These are phyloP conservation scores for Colletotrichum ledebouriae DNA, from an alignment of 2,329 filamentous ascomycete genomes.

Conservation along the genomic window DNA sequence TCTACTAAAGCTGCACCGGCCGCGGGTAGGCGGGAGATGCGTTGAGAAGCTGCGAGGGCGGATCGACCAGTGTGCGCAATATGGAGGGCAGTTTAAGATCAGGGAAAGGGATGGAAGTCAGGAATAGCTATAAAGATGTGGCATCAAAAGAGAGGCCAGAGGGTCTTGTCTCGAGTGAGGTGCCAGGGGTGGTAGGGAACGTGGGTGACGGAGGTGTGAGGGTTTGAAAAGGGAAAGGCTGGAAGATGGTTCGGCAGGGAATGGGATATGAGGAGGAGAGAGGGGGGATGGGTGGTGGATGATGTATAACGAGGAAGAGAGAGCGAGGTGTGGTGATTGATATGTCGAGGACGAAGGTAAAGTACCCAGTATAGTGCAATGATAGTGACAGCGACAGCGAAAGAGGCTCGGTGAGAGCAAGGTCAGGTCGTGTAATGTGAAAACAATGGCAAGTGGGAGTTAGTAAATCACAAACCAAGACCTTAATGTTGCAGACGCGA, in stretches of 20 bases:
- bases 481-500: slow-evolving; percentile 2
- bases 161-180: slow-evolving; percentile 12
- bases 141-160: slow-evolving; percentile 37
- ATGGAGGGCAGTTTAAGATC: slow-evolving; percentile 34
- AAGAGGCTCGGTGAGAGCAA: slow-evolving; percentile 28
- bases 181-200: slow-evolving; percentile 20
- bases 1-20: slow-evolving; percentile 35
- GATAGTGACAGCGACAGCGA: slow-evolving; percentile 5
- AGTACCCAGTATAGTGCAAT: slow-evolving; percentile 6
- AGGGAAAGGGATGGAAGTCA: slow-evolving; percentile 38
- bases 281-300: neutral
- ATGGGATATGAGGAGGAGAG: slow-evolving; percentile 16
- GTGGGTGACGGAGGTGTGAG: slow-evolving; percentile 35
- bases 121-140: slow-evolving; percentile 35
- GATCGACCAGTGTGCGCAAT: slow-evolving; percentile 41
- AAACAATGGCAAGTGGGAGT: neutral
- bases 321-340: slow-evolving; percentile 1
- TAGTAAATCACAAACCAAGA: slow-evolving; percentile 25
- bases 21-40: slow-evolving; percentile 18
- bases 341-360: slow-evolving; percentile 15
- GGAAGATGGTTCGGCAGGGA: slow-evolving; percentile 23
- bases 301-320: slow-evolving; percentile 1
- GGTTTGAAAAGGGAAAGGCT: slow-evolving; percentile 40
- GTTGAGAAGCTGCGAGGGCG: slow-evolving; percentile 19
- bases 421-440: slow-evolving; percentile 3